phyloP scores from a whole-genome alignment of 2,329 filamentous ascomycete species.

The Penicillium sp. region DNA sequence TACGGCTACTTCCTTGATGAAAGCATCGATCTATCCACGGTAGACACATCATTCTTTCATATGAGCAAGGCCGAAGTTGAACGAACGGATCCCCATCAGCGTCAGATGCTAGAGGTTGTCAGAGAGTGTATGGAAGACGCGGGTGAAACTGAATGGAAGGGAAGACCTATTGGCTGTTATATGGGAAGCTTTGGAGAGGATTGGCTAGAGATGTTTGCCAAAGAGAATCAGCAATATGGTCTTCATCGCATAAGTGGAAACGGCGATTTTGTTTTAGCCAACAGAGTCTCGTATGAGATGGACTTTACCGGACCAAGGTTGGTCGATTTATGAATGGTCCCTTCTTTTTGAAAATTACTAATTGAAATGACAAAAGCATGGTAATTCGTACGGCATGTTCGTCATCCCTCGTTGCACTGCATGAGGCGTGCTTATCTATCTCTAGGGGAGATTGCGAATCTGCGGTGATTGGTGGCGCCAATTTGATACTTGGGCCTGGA shows the following conservation, averaged over 20 bases:
- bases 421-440: constrained; percentile 31
- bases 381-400: constrained; percentile 42
- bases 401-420: constrained; percentile 34
- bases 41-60: constrained; percentile 36
- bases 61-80: constrained; percentile 29
- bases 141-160: constrained; percentile 34
- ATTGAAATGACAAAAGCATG: constrained; percentile 6
- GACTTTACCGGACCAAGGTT: constrained; percentile 30
- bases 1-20: constrained; percentile 30
- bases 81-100: constrained; percentile 38
- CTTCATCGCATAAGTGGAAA: constrained; percentile 21
- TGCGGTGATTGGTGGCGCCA: constrained; percentile 15
- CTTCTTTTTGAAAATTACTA: background rate
- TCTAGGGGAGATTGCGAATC: constrained; percentile 2
- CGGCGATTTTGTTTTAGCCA: constrained; percentile 27
- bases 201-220: constrained; percentile 27
- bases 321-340: background rate
- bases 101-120: constrained; percentile 36
- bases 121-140: constrained; percentile 39
- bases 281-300: constrained; percentile 31
- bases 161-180: constrained; percentile 35
- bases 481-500: constrained; percentile 12
- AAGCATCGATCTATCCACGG: constrained; percentile 12
- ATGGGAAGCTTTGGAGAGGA: constrained; percentile 32
- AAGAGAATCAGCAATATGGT: constrained; percentile 25